A percentile compares a stretch with the other conserved stretches of the same genome.
Evolutionary conservation across 2,329 filamentous ascomycete genomes (phyloP).

Genomic region (Chalaropsis ovoidea): DNA sequence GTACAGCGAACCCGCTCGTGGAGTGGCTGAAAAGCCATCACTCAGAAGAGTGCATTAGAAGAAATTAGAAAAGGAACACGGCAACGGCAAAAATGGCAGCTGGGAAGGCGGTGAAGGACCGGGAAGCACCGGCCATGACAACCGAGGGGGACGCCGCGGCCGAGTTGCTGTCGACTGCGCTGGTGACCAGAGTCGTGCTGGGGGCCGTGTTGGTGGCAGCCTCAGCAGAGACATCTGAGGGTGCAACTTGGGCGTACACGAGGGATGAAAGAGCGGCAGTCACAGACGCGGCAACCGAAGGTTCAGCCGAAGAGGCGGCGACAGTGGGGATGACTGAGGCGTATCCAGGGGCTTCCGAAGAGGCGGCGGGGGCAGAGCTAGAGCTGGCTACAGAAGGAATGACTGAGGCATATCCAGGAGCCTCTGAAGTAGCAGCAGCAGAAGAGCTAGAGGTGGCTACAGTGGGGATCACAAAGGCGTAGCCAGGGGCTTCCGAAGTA

Average conservation of each 20-base stretch:
- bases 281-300: not conserved
- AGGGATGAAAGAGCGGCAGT: not conserved
- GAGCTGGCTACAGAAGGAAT: not conserved
- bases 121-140: slow-evolving; percentile 13
- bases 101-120: slow-evolving; percentile 4
- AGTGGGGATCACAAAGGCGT: not conserved
- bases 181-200: not conserved
- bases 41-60: not conserved
- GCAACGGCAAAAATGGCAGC: slow-evolving; percentile 6
- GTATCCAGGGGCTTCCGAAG: too few relatives aligned
- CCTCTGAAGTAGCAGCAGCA: too few relatives aligned
- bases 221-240: not conserved
- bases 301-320: not conserved
- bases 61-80: slow-evolving; percentile 13
- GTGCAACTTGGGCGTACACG: too few relatives aligned
- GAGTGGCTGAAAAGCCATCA: too few relatives aligned
- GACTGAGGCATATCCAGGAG: too few relatives aligned
- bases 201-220: not conserved
- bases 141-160: not conserved
- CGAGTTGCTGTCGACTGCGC: not conserved
- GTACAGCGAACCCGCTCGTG: too few relatives aligned
- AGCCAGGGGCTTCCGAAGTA: not conserved
- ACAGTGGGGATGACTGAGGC: too few relatives aligned
- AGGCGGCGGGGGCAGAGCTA: too few relatives aligned
- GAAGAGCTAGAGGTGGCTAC: too few relatives aligned